Conservation (phyloP, 495 filamentous ascomycete genomes). For the Tuber calosporum region DNA sequence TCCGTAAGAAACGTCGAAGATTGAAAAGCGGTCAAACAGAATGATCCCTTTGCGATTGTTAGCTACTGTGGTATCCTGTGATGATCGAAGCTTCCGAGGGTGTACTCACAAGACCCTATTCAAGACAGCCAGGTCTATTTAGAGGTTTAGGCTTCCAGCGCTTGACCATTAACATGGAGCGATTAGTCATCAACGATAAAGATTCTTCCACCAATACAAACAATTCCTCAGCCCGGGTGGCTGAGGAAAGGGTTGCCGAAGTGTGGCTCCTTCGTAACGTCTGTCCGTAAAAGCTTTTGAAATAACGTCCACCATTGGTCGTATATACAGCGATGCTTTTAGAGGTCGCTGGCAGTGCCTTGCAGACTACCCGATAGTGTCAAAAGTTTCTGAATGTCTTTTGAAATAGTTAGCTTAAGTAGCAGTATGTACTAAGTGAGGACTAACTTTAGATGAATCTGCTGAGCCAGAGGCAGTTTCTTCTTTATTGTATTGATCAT, state of each 20-base stretch:
- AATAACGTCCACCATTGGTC: not conserved
- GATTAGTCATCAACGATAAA: not conserved
- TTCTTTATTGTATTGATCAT: not conserved
- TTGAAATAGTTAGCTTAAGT: not conserved
- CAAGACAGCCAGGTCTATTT: not conserved
- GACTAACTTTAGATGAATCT: not conserved
- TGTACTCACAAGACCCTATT: not conserved
- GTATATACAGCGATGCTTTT: not conserved
- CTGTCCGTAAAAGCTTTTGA: not conserved
- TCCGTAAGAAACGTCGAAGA: slow-evolving; percentile 6
- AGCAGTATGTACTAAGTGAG: not conserved
- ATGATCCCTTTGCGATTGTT: not conserved
- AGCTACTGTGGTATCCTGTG: not conserved
- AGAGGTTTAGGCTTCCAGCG: not conserved
- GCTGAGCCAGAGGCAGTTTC: not conserved
- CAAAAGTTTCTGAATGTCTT: slow-evolving; percentile 5
- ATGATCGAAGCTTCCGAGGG: not conserved
- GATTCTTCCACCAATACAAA: not conserved
- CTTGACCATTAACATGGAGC: not conserved
- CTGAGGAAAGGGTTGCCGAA: not conserved
- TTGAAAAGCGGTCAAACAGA: not conserved
- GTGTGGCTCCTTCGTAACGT: not conserved
- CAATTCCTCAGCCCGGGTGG: not conserved
- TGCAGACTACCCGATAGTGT: not conserved
- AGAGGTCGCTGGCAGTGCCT: not conserved